These are phyloP conservation scores for Solanum medicagineum DNA, from an alignment of 257 asterid genomes.

Conservation along the genomic window DNA sequence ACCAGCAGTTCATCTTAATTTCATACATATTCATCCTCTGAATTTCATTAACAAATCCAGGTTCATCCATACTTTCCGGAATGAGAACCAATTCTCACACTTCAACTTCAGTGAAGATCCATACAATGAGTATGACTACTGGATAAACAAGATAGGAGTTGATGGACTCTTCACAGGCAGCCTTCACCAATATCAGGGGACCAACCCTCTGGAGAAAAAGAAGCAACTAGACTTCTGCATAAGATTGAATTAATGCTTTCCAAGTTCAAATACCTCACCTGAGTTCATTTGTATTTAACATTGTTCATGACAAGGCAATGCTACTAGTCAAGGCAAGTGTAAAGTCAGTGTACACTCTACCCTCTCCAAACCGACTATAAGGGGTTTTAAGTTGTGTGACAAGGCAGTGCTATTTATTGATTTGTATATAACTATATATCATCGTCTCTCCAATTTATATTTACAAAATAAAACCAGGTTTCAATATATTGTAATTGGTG, in stretches of 20 bases:
- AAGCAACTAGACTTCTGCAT: constrained; percentile 36
- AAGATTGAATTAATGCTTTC: constrained; percentile 48
- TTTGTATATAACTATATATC: background rate
- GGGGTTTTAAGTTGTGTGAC: background rate
- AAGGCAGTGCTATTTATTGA: background rate
- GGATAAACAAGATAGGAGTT: constrained; percentile 69
- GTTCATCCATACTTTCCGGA: constrained; percentile 89
- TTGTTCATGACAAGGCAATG: background rate
- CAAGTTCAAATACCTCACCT: constrained; percentile 15
- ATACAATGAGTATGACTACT: constrained; percentile 60
- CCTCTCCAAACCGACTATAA: no score
- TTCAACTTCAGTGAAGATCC: constrained; percentile 91
- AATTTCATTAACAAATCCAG: constrained; percentile 22
- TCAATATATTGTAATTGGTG: background rate
- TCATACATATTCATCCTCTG: background rate
- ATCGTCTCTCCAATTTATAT: background rate
- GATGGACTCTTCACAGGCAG: constrained; percentile 92
- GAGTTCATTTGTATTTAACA: background rate
- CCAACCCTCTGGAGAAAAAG: constrained; percentile 43
- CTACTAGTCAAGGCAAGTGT: no score
- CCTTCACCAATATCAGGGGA: constrained; percentile 79
- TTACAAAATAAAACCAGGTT: background rate
- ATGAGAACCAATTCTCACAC: constrained; percentile 67
- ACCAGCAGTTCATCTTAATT: background rate
- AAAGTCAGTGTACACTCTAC: no score